Base-by-base conservation (phyloP, 306 rosid species). In the Abrus precatorius region DNA sequence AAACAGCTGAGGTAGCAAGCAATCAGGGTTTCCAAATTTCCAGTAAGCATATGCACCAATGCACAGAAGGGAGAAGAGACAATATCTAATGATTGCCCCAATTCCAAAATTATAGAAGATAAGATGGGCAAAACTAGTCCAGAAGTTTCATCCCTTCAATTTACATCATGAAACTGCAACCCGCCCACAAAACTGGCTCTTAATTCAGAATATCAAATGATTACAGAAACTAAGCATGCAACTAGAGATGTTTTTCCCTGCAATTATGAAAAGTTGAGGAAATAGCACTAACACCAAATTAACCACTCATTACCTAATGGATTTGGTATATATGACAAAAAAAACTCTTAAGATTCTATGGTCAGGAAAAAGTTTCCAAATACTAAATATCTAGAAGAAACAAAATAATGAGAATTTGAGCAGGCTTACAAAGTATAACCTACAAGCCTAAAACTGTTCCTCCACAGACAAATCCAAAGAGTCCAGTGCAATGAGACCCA, bases 201-300 rank as follows among this genome's bases (percentile, higher is more conserved):
- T 8, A 7, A 28, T 71, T 49, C 34, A 60, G 27, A 61, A 61
- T 40, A 72, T 72, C 74, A 30, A 65, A 27, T 52, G 7, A 52
- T n/a, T 52, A 41, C 7, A 38, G 28, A 50, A 61, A 60, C 69
- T 12, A 57, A 70, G 66, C 38, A 64, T 12, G 45, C 10, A 32
- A 63, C 9, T 10, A 4, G 1, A 73, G 30, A 9, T 43, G 2
- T 40, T 63, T 53, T 29, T 47, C 34, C 11, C 34, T 2, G 9
- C 50, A 80, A 50, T 38, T 80, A 52, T n/a, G 34, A 48, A 38
- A 61, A 52, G 30, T 72, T 61, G 9, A 49, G 13, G 38, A 62
- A 43, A 61, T 5, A 61, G 56, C 29, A 47, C 54, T 4, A 49
- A 28, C 30, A 70, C 53, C 30, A 4, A 41, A 30, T 30, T 49